These are phyloP conservation scores for Acacia melanoxylon DNA, from an alignment of 306 rosid genomes.

Conservation along the genomic window DNA sequence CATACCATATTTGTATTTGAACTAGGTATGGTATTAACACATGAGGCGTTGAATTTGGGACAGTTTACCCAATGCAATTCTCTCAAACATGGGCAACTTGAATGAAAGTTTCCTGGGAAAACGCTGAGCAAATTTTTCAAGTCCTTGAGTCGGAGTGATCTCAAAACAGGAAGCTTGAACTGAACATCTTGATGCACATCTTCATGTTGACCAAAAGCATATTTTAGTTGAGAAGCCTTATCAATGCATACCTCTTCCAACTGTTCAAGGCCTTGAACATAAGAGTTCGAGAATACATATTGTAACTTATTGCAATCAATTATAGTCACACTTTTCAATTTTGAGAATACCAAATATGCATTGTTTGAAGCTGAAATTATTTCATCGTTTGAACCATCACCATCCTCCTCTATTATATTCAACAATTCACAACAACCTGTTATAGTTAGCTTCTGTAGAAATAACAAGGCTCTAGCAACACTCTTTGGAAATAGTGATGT, in stretches of 20 bases:
- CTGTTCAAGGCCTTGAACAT: not conserved
- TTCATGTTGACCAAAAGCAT: not conserved
- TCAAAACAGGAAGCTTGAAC: not conserved
- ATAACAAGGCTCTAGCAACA: not conserved
- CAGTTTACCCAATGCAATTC: not conserved
- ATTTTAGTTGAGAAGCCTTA: not conserved
- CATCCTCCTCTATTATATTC: not conserved
- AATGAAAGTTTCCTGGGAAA: not conserved
- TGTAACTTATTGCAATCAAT: not conserved
- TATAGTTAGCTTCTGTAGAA: not conserved
- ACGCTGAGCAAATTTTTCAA: not conserved
- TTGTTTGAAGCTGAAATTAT: not conserved
- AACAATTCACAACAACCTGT: not conserved
- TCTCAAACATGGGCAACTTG: not conserved
- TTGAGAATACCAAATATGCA: not conserved
- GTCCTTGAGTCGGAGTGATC: not conserved
- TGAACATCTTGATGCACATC: not conserved
- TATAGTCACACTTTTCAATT: not conserved
- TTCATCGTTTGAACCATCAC: not conserved
- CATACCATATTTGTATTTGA: not conserved
- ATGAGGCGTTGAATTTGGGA: not conserved
- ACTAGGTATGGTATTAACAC: not conserved
- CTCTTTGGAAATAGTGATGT: conserved; percentile 5
- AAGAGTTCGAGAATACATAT: not conserved
- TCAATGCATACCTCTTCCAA: not conserved